Conservation (phyloP, 192 early-diverging fungal species). For the Jimgerdemannia flammicorona region DNA sequence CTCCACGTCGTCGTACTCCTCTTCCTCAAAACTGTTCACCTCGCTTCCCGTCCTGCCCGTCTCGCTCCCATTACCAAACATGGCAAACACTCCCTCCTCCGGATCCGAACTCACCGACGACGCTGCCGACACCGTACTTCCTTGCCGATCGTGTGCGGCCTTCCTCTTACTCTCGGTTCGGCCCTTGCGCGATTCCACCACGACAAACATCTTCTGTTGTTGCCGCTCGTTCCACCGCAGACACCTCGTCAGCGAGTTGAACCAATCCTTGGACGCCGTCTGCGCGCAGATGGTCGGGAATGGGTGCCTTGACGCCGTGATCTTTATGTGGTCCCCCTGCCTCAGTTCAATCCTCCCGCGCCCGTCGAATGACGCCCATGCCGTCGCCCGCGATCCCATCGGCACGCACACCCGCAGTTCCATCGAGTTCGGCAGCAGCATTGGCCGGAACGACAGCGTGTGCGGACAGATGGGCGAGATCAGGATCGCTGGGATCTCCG, state of each 20-base stretch:
- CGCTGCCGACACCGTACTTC: too few species aligned
- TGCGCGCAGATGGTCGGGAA: conserved; percentile 81
- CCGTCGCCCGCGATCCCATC: conserved; percentile 76
- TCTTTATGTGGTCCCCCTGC: conserved; percentile 82
- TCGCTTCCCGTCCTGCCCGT: neutral
- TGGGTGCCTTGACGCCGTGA: conserved; percentile 82
- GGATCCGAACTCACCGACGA: neutral
- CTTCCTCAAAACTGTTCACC: neutral
- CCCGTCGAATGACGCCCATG: conserved; percentile 95
- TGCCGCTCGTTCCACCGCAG: conserved; percentile 93
- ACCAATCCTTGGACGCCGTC: conserved; percentile 88
- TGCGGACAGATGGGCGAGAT: conserved; percentile 94
- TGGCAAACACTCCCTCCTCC: neutral
- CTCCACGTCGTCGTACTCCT: neutral
- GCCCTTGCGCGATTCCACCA: conserved; percentile 21
- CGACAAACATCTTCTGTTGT: conserved; percentile 78
- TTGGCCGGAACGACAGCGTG: conserved; percentile 93
- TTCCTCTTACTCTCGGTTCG: neutral
- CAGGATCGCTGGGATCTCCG: conserved; percentile 87
- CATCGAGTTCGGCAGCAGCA: conserved; percentile 90
- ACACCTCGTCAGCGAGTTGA: conserved; percentile 76
- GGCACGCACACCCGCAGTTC: conserved; percentile 87
- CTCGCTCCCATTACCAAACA: neutral
- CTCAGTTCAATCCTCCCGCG: conserved; percentile 85
- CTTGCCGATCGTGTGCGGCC: too few species aligned